Percentiles rank a stretch among this genome's conserved stretches.
These are phyloP conservation scores for Dendrostoma leiphaemia DNA, from an alignment of 2,329 filamentous ascomycete genomes.

Conservation along the genomic window DNA sequence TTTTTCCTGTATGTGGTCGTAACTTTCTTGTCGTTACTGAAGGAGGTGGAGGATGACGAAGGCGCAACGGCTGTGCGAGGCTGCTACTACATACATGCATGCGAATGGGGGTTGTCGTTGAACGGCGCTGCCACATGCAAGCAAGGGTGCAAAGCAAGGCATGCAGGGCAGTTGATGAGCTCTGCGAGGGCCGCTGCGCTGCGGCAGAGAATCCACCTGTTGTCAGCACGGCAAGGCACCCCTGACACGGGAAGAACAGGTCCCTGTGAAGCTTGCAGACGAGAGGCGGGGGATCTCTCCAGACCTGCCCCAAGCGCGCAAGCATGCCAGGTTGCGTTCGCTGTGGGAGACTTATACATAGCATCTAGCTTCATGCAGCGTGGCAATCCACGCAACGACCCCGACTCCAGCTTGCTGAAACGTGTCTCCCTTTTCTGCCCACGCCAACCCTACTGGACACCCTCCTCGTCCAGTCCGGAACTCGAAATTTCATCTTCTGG, in stretches of 20 bases:
- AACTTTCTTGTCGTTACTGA: no score
- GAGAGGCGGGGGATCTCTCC: neutral
- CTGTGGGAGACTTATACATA: constrained; percentile 5
- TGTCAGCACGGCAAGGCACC: neutral
- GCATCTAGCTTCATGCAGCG: constrained; percentile 12
- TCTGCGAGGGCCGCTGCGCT: no score
- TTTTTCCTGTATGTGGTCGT: no score
- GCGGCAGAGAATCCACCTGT: no score
- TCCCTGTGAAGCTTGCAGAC: no score
- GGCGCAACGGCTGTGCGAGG: no score
- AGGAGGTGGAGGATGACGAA: neutral
- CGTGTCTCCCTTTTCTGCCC: constrained; percentile 10
- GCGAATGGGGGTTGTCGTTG: no score
- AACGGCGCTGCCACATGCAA: no score
- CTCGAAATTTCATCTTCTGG: neutral
- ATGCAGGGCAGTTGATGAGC: no score
- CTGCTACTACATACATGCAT: no score
- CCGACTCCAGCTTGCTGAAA: constrained; percentile 12
- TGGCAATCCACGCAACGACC: neutral
- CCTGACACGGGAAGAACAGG: constrained; percentile 10
- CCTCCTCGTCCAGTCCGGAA: constrained; percentile 14
- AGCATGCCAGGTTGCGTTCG: no score
- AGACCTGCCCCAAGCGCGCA: neutral
- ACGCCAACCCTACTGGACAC: constrained; percentile 8
- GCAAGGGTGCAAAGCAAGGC: no score